These are phyloP conservation scores for Penicillium samsonianum DNA, from an alignment of 495 filamentous ascomycete species.

Conservation along the genomic window DNA sequence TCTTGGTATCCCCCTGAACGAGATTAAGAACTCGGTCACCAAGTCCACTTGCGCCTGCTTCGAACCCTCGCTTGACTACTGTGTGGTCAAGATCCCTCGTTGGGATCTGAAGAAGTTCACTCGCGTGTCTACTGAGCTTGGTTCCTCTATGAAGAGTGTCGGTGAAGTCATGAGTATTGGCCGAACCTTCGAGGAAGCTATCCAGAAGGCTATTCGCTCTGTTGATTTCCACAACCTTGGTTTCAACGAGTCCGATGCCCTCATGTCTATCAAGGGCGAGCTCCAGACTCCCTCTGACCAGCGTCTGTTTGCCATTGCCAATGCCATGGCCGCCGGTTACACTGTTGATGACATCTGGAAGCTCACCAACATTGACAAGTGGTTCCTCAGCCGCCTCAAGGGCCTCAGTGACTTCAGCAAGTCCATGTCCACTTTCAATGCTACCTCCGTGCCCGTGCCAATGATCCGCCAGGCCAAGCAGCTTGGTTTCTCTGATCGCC, in stretches of 20 bases:
- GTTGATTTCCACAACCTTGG: constrained; percentile 95
- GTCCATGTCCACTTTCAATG: constrained; percentile 67
- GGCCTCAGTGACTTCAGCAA: constrained; percentile 86
- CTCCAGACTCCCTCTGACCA: constrained; percentile 97
- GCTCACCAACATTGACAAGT: constrained; percentile 82
- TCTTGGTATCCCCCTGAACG: constrained; percentile 90
- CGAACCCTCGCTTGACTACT: constrained; percentile 98
- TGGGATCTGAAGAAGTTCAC: constrained; percentile 99
- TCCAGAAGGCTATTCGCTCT: constrained; percentile 94
- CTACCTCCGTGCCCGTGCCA: constrained; percentile 62
- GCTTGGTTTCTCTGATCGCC: constrained; percentile 89
- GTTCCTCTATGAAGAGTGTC: constrained; percentile 99
- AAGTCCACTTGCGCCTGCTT: constrained; percentile 97
- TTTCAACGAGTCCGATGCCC: constrained; percentile 86
- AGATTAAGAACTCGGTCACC: constrained; percentile 94
- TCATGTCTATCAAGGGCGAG: constrained; percentile 95
- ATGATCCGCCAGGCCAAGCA: constrained; percentile 83
- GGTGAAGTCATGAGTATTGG: constrained; percentile 99
- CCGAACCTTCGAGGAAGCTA: constrained; percentile 94
- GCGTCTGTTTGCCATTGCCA: constrained; percentile 94
- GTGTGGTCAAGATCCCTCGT: constrained; percentile 97
- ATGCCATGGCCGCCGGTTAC: constrained; percentile 94
- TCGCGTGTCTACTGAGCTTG: constrained; percentile 89
- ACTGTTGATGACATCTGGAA: constrained; percentile 96
- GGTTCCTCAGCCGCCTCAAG: constrained; percentile 92